Base-by-base conservation (phyloP, 2,329 filamentous ascomycete genomes). In the Clarireedia homoeocarpa region DNA sequence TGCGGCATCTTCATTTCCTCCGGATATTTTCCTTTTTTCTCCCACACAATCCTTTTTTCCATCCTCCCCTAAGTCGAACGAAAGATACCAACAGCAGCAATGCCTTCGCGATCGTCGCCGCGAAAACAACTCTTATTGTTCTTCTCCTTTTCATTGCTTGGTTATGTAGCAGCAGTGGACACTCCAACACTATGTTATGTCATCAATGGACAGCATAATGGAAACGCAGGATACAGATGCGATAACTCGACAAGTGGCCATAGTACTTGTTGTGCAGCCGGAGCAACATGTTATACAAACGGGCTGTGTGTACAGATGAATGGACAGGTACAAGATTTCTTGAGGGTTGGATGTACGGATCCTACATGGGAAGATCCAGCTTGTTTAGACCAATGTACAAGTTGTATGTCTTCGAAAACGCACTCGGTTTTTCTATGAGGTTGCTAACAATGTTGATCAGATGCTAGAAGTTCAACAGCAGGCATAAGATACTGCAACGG, bases 281-380 rank as follows among this genome's bases (percentile, higher is more conserved):
- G 63, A 48, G 57, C 57, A 7, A 59, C 57, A 23, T 65, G 63
- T 46, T 65, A 60, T 38, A 63, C 59, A 9, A 65, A 64, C 36
- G 63, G 63, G 6, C 45, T 65, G 12, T 65, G 62, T 48, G 49
- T 58, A 48, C 58, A 62, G 20, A 30, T 36, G 30, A 64, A 63
- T 51, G 53, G 56, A 2, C 30, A 50, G 24, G 27, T 58, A 9
- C 58, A 60, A 45, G 63, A 65, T 47, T 65, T 63, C 48, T 48
- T 64, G 38, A 57, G 63, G 51, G 62, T 64, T n/a, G 63, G 62
- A 27, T 65, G 62, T 59, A 65, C 63, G 34, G 63, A 65, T 58
- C 51, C 38, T 20, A 63, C 58, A 17, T 65, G 62, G 62, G 15
- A 62, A 50, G 59, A 61, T 52, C 54, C 62, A 34, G 59, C 55